A percentile compares a stretch with the other conserved stretches of the same genome.
Conservation (phyloP, 495 filamentous ascomycete genomes). For the Xylaria grammica region DNA sequence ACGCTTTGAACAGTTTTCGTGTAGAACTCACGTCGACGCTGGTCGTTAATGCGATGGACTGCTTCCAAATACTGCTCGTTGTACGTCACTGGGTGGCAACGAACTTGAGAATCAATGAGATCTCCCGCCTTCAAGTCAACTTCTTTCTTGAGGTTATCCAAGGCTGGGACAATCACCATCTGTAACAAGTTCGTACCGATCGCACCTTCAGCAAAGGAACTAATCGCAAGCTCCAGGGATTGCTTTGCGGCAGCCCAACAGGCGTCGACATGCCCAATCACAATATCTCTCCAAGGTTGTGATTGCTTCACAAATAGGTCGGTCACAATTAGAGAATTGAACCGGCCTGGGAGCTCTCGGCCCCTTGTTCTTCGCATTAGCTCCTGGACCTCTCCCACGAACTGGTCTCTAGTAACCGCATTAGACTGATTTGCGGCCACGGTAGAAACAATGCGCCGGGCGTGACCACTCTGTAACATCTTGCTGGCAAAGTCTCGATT, state of each 20-base stretch:
- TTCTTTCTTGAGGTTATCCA: conserved; percentile 19
- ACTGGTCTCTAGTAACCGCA: conserved; percentile 39
- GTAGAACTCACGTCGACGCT: conserved; percentile 28
- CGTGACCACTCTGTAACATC: conserved; percentile 54
- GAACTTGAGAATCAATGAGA: conserved; percentile 31
- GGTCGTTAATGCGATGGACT: neutral
- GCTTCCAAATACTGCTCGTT: conserved; percentile 17
- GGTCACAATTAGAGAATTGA: conserved; percentile 55
- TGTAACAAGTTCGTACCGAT: conserved; percentile 38
- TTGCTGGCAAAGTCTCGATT: conserved; percentile 59
- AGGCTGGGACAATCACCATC: conserved; percentile 38
- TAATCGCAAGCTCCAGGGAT: conserved; percentile 43
- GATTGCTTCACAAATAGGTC: conserved; percentile 60
- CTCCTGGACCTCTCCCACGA: conserved; percentile 42
- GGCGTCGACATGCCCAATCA: conserved; percentile 38
- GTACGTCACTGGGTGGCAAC: conserved; percentile 27
- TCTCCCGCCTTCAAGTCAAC: conserved; percentile 4
- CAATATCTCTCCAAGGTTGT: conserved; percentile 50
- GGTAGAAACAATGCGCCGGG: conserved; percentile 32
- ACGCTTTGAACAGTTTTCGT: conserved; percentile 39
- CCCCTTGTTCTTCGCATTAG: conserved; percentile 49
- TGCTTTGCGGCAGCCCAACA: conserved; percentile 41
- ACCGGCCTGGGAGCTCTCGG: conserved; percentile 57
- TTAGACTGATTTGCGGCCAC: neutral
- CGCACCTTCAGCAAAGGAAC: conserved; percentile 20